Percentiles rank a stretch among this genome's conserved stretches.
phyloP scores from a whole-genome alignment of 495 filamentous ascomycete species.

The Penicillium cataractarum region DNA sequence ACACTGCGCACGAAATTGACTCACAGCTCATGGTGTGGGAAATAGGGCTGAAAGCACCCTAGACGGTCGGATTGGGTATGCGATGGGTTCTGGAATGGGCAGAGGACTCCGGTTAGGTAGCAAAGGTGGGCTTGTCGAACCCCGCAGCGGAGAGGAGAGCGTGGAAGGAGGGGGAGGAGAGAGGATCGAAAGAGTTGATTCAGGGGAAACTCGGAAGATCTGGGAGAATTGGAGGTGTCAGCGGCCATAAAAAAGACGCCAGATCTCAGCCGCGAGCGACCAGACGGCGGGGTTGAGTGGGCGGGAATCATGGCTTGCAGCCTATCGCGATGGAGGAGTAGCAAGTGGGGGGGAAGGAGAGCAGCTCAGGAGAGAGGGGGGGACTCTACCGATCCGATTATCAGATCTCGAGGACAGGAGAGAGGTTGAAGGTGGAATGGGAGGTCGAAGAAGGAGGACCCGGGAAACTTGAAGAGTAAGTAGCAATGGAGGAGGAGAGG shows the following conservation, averaged over 20 bases:
- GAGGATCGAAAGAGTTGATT: not conserved
- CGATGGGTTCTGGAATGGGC: constrained; percentile 19
- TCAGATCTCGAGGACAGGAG: not conserved
- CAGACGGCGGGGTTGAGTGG: constrained; percentile 10
- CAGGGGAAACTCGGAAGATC: constrained; percentile 1
- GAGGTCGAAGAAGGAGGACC: not conserved
- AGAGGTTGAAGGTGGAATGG: not conserved
- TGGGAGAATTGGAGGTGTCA: constrained; percentile 5
- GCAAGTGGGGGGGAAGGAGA: constrained; percentile 1
- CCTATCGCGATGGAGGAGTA: not conserved
- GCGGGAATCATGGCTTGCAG: constrained; percentile 4
- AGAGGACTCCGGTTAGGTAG: constrained; percentile 19
- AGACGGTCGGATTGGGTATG: constrained; percentile 17
- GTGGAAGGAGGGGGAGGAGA: constrained; percentile 8
- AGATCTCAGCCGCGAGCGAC: constrained; percentile 20
- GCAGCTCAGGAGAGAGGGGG: not conserved
- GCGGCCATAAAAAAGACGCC: constrained; percentile 9
- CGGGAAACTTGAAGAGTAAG: not conserved
- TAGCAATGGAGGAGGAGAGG: not conserved
- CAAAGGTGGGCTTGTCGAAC: constrained; percentile 24
- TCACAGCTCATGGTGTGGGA: constrained; percentile 39
- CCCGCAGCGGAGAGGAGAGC: constrained; percentile 20
- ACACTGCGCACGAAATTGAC: constrained; percentile 22
- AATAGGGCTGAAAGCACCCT: constrained; percentile 25
- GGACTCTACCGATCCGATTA: not conserved